These are phyloP conservation scores for Fusarium sp. DNA, from an alignment of 2,329 filamentous ascomycete genomes.

Conservation along the genomic window DNA sequence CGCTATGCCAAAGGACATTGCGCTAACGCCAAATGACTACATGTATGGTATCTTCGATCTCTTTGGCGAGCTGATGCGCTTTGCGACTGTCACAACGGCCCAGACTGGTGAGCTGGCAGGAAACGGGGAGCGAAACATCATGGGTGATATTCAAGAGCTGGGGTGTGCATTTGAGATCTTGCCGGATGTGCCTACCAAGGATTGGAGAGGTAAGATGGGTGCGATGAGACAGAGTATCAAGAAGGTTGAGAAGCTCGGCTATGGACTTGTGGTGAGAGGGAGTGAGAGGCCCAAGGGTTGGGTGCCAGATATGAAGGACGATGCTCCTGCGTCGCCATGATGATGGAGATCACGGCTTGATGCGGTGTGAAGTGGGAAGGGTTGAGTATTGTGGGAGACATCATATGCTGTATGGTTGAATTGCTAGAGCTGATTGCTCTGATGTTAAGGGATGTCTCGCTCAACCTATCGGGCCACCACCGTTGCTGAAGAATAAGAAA, in stretches of 20 bases:
- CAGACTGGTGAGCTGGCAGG: slow-evolving; percentile 70
- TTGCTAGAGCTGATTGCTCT: slow-evolving; percentile 19
- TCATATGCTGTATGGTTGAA: slow-evolving; percentile 13
- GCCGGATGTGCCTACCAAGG: slow-evolving; percentile 65
- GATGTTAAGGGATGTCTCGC: background rate
- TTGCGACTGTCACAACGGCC: slow-evolving; percentile 88
- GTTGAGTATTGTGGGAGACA: slow-evolving; percentile 1
- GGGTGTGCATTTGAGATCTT: slow-evolving; percentile 81
- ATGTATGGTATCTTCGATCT: slow-evolving; percentile 92
- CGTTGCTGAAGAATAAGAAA: background rate
- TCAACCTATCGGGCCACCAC: background rate
- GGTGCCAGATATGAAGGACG: slow-evolving; percentile 78
- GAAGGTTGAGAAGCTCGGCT: slow-evolving; percentile 92
- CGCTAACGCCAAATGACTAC: slow-evolving; percentile 84
- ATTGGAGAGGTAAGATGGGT: slow-evolving; percentile 81
- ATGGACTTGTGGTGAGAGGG: slow-evolving; percentile 87
- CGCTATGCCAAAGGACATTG: slow-evolving; percentile 64
- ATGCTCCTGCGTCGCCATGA: slow-evolving; percentile 48
- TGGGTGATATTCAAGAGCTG: slow-evolving; percentile 83
- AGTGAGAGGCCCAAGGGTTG: slow-evolving; percentile 91
- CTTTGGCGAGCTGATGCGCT: slow-evolving; percentile 96
- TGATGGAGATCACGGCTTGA: background rate
- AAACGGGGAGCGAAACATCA: slow-evolving; percentile 65
- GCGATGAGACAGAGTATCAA: slow-evolving; percentile 89
- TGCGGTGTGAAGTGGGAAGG: background rate